A percentile compares a stretch with the other conserved stretches of the same genome.
Conservation (phyloP, 306 rosid species). For the Quercus rubra region DNA sequence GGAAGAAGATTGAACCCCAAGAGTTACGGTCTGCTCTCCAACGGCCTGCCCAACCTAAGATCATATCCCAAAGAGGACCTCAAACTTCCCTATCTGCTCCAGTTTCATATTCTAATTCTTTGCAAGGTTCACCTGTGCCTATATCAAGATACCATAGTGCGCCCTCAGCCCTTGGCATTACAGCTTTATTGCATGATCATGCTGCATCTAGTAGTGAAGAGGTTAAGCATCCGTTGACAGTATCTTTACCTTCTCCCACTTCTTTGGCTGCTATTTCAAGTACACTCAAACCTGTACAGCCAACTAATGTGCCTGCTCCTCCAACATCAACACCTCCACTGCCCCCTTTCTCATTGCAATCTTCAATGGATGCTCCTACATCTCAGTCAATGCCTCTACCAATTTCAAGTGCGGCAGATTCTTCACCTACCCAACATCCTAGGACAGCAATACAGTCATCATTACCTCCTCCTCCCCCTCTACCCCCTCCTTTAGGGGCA, state of each 20-base stretch:
- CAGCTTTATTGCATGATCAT: slow-evolving; percentile 80
- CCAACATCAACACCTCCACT: slow-evolving; percentile 24
- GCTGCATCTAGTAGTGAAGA: slow-evolving; percentile 41
- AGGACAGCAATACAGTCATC: slow-evolving; percentile 29
- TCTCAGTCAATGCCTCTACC: slow-evolving; percentile 13
- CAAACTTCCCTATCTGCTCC: slow-evolving; percentile 52
- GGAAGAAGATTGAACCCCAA: slow-evolving; percentile 36
- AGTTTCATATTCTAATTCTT: slow-evolving; percentile 48
- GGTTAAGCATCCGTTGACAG: slow-evolving; percentile 28
- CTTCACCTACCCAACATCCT: slow-evolving; percentile 13
- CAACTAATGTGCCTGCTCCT: slow-evolving; percentile 28
- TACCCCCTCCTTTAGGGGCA: background rate
- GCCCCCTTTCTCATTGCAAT: slow-evolving; percentile 24
- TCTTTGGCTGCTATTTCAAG: slow-evolving; percentile 27
- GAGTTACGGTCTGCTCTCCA: slow-evolving; percentile 52
- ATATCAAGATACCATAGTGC: slow-evolving; percentile 61
- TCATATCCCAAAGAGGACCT: slow-evolving; percentile 62
- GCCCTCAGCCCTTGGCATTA: slow-evolving; percentile 81
- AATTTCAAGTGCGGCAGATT: slow-evolving; percentile 18
- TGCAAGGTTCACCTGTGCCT: slow-evolving; percentile 60
- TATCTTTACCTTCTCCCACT: slow-evolving; percentile 22
- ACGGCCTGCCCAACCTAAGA: slow-evolving; percentile 58
- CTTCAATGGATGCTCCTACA: slow-evolving; percentile 33
- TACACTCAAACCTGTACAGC: slow-evolving; percentile 30
- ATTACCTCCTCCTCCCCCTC: slow-evolving; percentile 18